phyloP scores from a whole-genome alignment of 2,329 filamentous ascomycete genomes.

The Harringtonia lauricola region DNA sequence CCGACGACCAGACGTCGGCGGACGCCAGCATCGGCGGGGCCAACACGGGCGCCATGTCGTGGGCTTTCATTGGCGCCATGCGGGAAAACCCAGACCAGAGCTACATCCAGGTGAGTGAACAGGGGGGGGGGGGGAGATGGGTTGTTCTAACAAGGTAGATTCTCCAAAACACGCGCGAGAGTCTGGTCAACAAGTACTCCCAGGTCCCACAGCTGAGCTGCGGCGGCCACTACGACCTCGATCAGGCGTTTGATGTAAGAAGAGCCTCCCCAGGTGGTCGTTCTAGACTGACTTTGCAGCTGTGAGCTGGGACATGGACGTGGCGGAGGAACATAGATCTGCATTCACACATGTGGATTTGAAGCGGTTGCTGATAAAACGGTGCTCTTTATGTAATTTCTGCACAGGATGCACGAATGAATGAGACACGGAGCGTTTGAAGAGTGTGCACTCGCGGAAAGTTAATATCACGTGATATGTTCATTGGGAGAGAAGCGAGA shows the following conservation, averaged over 20 bases:
- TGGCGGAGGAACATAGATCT: too few relatives aligned
- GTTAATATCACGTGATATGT: too few relatives aligned
- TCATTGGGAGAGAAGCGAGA: too few relatives aligned
- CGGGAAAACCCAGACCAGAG: constrained; percentile 18
- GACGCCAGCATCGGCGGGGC: constrained; percentile 24
- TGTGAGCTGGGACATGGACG: not conserved
- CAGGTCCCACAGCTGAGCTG: constrained; percentile 18
- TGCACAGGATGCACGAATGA: too few relatives aligned
- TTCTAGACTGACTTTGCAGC: not conserved
- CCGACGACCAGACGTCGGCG: constrained; percentile 26
- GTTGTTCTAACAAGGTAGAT: constrained; percentile 9
- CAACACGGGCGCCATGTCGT: constrained; percentile 27
- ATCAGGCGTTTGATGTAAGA: constrained; percentile 13
- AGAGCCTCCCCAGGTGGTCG: not conserved
- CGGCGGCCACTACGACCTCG: constrained; percentile 18
- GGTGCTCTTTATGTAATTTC: too few relatives aligned
- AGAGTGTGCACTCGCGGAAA: too few relatives aligned
- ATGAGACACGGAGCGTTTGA: too few relatives aligned
- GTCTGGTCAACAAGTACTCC: constrained; percentile 14
- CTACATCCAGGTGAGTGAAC: constrained; percentile 20
- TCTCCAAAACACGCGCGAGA: constrained; percentile 13
- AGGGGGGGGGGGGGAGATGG: too few relatives aligned
- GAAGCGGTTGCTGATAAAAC: too few relatives aligned
- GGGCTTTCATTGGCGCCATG: constrained; percentile 23
- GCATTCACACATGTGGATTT: too few relatives aligned